Percentiles rank a stretch among this genome's conserved stretches.
These are phyloP conservation scores for Dryas octopetala DNA, from an alignment of 306 rosid species.

Conservation along the genomic window DNA sequence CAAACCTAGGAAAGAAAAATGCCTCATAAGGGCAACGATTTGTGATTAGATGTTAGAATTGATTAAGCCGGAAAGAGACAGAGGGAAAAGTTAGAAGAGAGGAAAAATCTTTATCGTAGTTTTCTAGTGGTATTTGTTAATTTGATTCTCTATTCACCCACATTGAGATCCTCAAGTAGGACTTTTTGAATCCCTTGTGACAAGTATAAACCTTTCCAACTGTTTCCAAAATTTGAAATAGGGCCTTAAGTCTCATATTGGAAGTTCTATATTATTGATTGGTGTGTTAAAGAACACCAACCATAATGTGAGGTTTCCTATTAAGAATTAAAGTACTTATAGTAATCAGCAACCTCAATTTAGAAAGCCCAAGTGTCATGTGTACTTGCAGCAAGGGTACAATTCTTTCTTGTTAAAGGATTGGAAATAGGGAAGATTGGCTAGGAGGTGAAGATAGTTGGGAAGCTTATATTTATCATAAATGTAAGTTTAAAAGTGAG, in stretches of 20 bases:
- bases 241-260: not conserved
- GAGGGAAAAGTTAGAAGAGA: not conserved
- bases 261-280: not conserved
- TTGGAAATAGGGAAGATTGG: not conserved
- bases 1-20: not conserved
- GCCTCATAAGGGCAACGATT: not conserved
- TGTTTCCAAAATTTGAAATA: not conserved
- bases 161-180: not conserved
- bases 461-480: not conserved
- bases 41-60: not conserved
- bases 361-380: not conserved
- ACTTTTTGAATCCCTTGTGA: not conserved
- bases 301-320: not conserved
- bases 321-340: not conserved
- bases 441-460: not conserved
- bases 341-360: not conserved
- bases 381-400: not conserved
- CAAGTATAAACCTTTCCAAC: not conserved
- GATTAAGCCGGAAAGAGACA: not conserved
- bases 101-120: not conserved
- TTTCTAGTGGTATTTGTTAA: not conserved
- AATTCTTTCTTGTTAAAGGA: not conserved
- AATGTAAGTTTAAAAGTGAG: too few relatives aligned
- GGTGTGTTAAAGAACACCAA: not conserved
- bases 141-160: not conserved